phyloP scores from a whole-genome alignment of 345 rosid species.

The Eucalyptus lansdowneana region DNA sequence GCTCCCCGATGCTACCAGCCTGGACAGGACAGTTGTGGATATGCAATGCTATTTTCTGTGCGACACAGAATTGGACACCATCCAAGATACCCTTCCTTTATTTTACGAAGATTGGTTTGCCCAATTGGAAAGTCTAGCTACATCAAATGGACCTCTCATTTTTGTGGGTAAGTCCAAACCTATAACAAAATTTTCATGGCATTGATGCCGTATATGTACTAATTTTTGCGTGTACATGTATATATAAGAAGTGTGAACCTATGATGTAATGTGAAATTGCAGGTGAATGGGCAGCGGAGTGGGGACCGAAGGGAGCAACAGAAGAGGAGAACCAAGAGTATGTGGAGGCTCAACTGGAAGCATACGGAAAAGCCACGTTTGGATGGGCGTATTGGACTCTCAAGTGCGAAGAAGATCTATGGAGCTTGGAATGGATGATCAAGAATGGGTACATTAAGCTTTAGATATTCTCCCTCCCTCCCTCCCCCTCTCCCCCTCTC shows the following conservation, averaged over 20 bases:
- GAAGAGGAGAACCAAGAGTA: constrained; percentile 31
- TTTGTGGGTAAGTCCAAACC: constrained; percentile 29
- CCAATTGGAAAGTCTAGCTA: constrained; percentile 17
- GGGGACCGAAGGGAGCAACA: constrained; percentile 23
- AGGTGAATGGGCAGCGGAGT: constrained; percentile 68
- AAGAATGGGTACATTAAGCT: constrained; percentile 32
- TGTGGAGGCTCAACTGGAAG: constrained; percentile 30
- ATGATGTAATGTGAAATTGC: neutral
- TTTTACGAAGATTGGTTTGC: constrained; percentile 7
- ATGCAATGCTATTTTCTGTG: constrained; percentile 43
- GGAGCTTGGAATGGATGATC: constrained; percentile 58
- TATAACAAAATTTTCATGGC: neutral
- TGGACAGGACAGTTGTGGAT: constrained; percentile 31
- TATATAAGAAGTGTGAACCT: neutral
- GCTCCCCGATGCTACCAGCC: constrained; percentile 20
- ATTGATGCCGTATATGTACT: neutral
- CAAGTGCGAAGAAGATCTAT: constrained; percentile 21
- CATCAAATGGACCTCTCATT: constrained; percentile 41
- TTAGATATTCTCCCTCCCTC: neutral
- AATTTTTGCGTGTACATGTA: neutral
- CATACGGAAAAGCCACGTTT: constrained; percentile 39
- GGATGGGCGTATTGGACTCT: constrained; percentile 74
- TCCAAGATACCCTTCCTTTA: constrained; percentile 38
- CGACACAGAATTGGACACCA: neutral
- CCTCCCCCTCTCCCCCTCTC: too few species aligned